Percentiles rank a stretch among this genome's conserved stretches.
phyloP scores from a whole-genome alignment of 345 rosid species.

The Lepidium didymum region DNA sequence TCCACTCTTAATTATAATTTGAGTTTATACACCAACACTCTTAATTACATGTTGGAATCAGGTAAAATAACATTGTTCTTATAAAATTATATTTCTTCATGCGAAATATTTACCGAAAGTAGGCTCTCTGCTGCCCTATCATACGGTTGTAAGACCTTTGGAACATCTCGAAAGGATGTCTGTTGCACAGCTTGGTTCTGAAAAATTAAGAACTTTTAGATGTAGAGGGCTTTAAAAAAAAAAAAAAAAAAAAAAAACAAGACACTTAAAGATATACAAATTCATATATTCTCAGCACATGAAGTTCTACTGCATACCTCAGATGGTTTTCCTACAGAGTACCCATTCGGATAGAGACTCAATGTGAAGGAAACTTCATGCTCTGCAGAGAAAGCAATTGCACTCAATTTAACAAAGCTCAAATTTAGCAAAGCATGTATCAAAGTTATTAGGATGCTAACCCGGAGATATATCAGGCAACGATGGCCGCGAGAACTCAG shows the following conservation, averaged over 20 bases:
- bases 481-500: conserved; percentile 26
- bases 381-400: conserved; percentile 37
- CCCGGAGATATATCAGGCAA: conserved; percentile 37
- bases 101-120: conserved; percentile 51
- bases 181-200: conserved; percentile 44
- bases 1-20: neutral
- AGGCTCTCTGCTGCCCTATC: conserved; percentile 83
- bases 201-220: conserved; percentile 4
- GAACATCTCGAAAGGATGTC: conserved; percentile 48
- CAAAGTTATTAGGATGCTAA: conserved; percentile 15
- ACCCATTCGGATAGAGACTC: conserved; percentile 73
- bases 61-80: neutral
- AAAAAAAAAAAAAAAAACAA: neutral
- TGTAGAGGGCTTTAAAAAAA: neutral
- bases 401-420: neutral
- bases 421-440: neutral
- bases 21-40: neutral
- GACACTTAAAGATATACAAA: neutral
- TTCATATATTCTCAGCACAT: neutral
- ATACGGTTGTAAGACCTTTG: conserved; percentile 67
- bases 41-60: neutral
- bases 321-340: conserved; percentile 60
- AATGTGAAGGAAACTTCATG: conserved; percentile 71
- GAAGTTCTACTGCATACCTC: conserved; percentile 48
- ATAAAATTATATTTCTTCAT: neutral